These are phyloP conservation scores for Passiflora organensis DNA, from an alignment of 345 rosid genomes.

Conservation along the genomic window DNA sequence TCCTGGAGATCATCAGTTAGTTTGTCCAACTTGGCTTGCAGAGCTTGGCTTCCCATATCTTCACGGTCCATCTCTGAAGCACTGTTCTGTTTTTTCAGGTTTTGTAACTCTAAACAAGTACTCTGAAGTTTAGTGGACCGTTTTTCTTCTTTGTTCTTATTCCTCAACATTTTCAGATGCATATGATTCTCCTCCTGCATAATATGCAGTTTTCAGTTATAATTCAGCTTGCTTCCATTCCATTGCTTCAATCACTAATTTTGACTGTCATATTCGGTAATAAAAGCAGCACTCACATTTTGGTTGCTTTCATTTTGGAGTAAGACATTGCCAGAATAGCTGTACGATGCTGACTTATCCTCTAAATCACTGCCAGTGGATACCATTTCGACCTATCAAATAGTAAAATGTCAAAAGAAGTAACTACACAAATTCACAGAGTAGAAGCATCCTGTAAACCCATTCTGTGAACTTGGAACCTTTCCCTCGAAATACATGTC, in stretches of 20 bases:
- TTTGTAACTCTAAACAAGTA: constrained; percentile 21
- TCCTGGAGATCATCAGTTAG: constrained; percentile 52
- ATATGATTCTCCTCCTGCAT: constrained; percentile 41
- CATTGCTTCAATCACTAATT: constrained; percentile 30
- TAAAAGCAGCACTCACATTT: no score
- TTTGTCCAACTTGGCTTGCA: constrained; percentile 50
- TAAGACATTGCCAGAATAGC: no score
- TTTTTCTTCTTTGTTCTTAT: constrained; percentile 31
- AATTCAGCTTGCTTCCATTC: constrained; percentile 37
- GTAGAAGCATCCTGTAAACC: no score
- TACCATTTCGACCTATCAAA: constrained; percentile 48
- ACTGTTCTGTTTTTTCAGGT: constrained; percentile 20
- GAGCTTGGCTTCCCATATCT: constrained; percentile 24
- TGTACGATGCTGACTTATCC: constrained; percentile 41
- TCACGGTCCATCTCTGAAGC: constrained; percentile 17
- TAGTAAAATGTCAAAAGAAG: no score
- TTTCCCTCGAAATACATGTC: no score
- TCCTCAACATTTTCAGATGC: constrained; percentile 34
- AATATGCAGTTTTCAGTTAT: constrained; percentile 34
- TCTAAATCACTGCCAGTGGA: constrained; percentile 36
- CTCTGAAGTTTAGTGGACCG: constrained; percentile 24
- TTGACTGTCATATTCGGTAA: no score
- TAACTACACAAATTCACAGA: no score
- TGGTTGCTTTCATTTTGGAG: no score
- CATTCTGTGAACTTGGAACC: no score